Conservation (phyloP, 371 early-diverging fungal genomes). For the Mortierella sp. region DNA sequence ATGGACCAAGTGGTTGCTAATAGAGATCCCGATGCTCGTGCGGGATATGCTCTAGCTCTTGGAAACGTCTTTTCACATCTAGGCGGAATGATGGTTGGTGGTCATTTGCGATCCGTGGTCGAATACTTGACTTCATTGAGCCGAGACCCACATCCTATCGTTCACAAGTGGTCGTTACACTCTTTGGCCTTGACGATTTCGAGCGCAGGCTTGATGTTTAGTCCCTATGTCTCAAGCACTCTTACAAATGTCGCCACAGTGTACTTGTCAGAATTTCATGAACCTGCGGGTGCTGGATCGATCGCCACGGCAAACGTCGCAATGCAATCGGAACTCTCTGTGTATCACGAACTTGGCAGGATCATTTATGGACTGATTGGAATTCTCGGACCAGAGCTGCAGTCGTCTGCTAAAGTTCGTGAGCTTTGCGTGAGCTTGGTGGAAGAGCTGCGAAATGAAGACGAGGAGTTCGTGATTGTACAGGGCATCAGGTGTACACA, state of each 20-base stretch:
- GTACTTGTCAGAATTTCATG: slow-evolving; percentile 90
- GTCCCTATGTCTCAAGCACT: slow-evolving; percentile 88
- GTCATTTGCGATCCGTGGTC: slow-evolving; percentile 89
- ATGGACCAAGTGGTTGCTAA: slow-evolving; percentile 91
- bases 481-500: slow-evolving; percentile 92
- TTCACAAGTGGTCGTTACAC: slow-evolving; percentile 94
- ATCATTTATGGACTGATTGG: slow-evolving; percentile 91
- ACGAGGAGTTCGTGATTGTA: slow-evolving; percentile 84
- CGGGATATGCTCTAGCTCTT: slow-evolving; percentile 91
- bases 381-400: slow-evolving; percentile 93
- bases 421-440: slow-evolving; percentile 83
- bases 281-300: slow-evolving; percentile 73
- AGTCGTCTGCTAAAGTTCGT: slow-evolving; percentile 76
- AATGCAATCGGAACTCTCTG: slow-evolving; percentile 68
- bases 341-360: slow-evolving; percentile 86
- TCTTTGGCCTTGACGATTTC: slow-evolving; percentile 89
- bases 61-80: slow-evolving; percentile 91
- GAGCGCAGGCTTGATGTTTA: slow-evolving; percentile 93
- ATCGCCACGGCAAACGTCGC: slow-evolving; percentile 73
- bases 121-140: slow-evolving; percentile 91
- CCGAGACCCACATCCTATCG: slow-evolving; percentile 92
- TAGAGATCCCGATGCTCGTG: slow-evolving; percentile 93
- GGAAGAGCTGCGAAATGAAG: slow-evolving; percentile 82
- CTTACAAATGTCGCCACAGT: slow-evolving; percentile 87
- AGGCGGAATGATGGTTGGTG: slow-evolving; percentile 90